Conservation (phyloP, 176 grass and related monocot genomes). For the Chloris gayana region DNA sequence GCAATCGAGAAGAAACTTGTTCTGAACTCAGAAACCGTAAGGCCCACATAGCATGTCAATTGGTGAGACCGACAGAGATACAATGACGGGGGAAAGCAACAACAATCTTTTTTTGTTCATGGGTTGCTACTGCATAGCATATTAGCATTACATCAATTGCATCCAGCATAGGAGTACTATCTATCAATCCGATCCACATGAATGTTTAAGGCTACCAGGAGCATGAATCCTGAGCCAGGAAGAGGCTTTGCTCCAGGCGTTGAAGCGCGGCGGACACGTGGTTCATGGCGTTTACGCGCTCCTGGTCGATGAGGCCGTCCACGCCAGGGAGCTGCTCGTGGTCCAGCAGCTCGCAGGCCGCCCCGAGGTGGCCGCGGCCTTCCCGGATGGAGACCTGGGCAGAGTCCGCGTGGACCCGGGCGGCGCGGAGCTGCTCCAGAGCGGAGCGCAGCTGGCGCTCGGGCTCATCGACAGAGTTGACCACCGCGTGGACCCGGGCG, state of each 20-base stretch:
- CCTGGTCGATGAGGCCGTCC: neutral
- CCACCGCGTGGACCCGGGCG: neutral
- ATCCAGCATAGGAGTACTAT: too few relatives aligned
- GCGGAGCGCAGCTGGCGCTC: neutral
- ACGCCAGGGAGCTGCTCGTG: neutral
- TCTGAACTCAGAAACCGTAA: neutral
- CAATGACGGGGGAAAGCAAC: neutral
- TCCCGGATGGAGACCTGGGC: neutral
- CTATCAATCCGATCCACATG: too few relatives aligned
- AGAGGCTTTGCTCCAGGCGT: too few relatives aligned
- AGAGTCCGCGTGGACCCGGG: neutral
- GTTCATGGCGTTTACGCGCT: neutral
- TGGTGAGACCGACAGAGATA: too few relatives aligned
- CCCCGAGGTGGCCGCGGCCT: neutral
- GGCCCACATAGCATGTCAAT: too few relatives aligned
- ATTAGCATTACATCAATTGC: too few relatives aligned
- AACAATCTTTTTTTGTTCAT: too few relatives aligned
- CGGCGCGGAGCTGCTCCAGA: neutral
- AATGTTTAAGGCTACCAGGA: too few relatives aligned
- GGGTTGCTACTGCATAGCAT: too few relatives aligned
- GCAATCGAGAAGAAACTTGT: neutral
- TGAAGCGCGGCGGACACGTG: too few relatives aligned
- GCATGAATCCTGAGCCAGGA: too few relatives aligned
- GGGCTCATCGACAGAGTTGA: neutral
- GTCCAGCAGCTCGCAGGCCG: neutral